These are phyloP conservation scores for Fomitiporia mediterranea DNA, from an alignment of 1,284 basidiomycete genomes.

Conservation along the genomic window DNA sequence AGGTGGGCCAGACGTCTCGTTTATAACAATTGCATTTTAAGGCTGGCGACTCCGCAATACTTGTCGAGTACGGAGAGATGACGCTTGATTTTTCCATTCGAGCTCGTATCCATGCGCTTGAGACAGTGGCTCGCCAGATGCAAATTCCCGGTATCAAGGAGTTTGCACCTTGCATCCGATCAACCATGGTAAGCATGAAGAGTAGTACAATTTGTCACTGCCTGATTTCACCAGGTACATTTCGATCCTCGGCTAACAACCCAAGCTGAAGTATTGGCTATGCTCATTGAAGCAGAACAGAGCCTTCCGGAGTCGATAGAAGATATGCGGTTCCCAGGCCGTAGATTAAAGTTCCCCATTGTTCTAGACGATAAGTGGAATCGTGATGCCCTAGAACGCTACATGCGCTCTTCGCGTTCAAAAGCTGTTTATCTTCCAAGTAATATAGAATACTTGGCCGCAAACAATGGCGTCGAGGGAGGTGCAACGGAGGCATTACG, in stretches of 20 bases:
- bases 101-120: slow-evolving; percentile 53
- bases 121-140: slow-evolving; percentile 35
- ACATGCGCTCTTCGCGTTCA: slow-evolving; percentile 50
- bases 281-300: slow-evolving; percentile 36
- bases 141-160: slow-evolving; percentile 36
- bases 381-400: slow-evolving; percentile 49
- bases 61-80: slow-evolving; percentile 56
- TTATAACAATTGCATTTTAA: slow-evolving; percentile 20
- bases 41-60: slow-evolving; percentile 54
- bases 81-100: slow-evolving; percentile 45
- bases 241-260: slow-evolving; percentile 42
- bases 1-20: neutral
- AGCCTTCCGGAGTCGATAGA: slow-evolving; percentile 37
- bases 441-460: slow-evolving; percentile 63
- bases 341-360: slow-evolving; percentile 56
- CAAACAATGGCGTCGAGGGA: slow-evolving; percentile 54
- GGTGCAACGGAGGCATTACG: slow-evolving; percentile 43
- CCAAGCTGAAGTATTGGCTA: slow-evolving; percentile 37
- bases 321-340: slow-evolving; percentile 44
- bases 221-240: slow-evolving; percentile 36
- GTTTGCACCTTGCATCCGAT: slow-evolving; percentile 55
- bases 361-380: slow-evolving; percentile 59
- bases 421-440: slow-evolving; percentile 65
- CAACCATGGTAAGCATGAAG: slow-evolving; percentile 45
- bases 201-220: neutral